Conservation (phyloP, 176 grass and related monocot genomes). For the sorghum (Sorghum bicolor) region DNA sequence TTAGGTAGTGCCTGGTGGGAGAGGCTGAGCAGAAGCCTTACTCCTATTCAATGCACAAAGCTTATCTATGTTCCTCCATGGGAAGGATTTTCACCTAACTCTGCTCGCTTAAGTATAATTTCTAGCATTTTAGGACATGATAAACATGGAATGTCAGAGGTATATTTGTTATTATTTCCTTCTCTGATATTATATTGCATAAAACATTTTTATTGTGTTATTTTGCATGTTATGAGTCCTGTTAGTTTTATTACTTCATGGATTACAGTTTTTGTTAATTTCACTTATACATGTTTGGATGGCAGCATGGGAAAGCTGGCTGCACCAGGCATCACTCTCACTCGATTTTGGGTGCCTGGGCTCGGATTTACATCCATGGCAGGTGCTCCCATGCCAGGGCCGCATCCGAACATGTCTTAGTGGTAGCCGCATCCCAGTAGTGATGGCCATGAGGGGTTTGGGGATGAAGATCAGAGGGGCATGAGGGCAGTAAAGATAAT, state of each 20-base stretch:
- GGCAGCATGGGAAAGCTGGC: not conserved
- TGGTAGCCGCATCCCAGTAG: not conserved
- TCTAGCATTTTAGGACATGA: conserved; percentile 56
- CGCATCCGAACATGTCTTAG: not conserved
- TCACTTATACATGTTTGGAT: not conserved
- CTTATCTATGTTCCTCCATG: conserved; percentile 98
- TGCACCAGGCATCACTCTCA: not conserved
- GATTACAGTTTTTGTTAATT: conserved; percentile 4
- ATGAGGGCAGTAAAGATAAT: not conserved
- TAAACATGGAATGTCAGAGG: conserved; percentile 57
- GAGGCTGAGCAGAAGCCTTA: conserved; percentile 86
- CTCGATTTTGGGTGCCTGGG: not conserved
- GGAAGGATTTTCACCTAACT: conserved; percentile 94
- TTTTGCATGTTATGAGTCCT: not conserved
- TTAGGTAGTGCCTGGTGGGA: conserved; percentile 95
- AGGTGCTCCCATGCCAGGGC: not conserved
- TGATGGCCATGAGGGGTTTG: not conserved
- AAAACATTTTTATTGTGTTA: conserved; percentile 1
- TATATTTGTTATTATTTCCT: conserved; percentile 35
- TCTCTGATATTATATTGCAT: not conserved
- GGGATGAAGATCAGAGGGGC: not conserved
- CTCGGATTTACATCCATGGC: not conserved
- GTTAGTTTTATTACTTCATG: not conserved
- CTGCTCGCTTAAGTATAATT: conserved; percentile 92
- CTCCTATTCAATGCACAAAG: conserved; percentile 90